Evolutionary conservation across 495 filamentous ascomycete genomes (phyloP).

Genomic region (Aspergillus ellipticus): DNA sequence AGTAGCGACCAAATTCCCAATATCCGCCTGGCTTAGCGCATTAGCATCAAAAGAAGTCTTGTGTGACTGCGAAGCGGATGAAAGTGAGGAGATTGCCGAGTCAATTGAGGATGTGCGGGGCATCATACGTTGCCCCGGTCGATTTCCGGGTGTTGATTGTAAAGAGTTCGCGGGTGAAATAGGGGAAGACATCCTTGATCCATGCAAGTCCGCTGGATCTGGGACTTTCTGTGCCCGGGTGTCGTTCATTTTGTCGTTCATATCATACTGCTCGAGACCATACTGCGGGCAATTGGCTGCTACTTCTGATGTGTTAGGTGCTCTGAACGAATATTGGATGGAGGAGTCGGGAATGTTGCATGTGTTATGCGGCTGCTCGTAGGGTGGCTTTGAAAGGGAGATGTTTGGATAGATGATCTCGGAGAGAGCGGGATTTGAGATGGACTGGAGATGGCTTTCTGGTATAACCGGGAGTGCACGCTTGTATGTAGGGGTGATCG

Average conservation of each 20-base stretch:
- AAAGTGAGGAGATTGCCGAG: slow-evolving; percentile 84
- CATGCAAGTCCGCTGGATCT: slow-evolving; percentile 26
- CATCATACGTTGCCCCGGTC: slow-evolving; percentile 41
- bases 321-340: slow-evolving; percentile 21
- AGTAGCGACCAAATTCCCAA: slow-evolving; percentile 68
- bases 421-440: slow-evolving; percentile 33
- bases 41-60: slow-evolving; percentile 60
- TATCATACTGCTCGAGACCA: slow-evolving; percentile 17
- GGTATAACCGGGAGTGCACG: slow-evolving; percentile 23
- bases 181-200: slow-evolving; percentile 31
- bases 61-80: slow-evolving; percentile 61
- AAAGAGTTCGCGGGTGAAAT: slow-evolving; percentile 30
- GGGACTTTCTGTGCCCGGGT: slow-evolving; percentile 23
- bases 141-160: slow-evolving; percentile 30
- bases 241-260: slow-evolving; percentile 18
- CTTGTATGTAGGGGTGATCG: slow-evolving; percentile 37
- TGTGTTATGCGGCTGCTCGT: slow-evolving; percentile 27
- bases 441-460: slow-evolving; percentile 21
- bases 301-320: slow-evolving; percentile 15
- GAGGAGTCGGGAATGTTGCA: slow-evolving; percentile 31
- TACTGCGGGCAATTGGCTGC: slow-evolving; percentile 8
- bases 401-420: slow-evolving; percentile 22
- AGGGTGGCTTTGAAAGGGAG: slow-evolving; percentile 23
- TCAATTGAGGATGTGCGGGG: slow-evolving; percentile 92
- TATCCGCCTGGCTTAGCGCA: slow-evolving; percentile 52